phyloP scores from a whole-genome alignment of 345 rosid species.

The Brassica juncea region DNA sequence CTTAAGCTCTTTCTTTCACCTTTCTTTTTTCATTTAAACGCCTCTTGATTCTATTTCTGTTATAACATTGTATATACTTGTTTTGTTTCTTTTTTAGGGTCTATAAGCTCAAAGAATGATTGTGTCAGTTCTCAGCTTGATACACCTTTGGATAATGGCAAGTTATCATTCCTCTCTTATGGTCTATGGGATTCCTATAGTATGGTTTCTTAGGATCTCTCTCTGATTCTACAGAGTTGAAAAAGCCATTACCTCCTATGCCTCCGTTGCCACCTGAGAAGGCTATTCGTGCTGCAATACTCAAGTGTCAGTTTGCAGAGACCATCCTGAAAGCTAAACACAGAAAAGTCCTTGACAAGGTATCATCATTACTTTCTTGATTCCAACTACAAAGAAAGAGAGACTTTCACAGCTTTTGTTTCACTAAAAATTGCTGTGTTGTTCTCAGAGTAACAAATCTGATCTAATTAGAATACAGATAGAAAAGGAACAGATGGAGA shows the following conservation, averaged over 20 bases:
- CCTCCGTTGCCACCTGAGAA: slow-evolving; percentile 69
- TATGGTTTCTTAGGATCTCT: slow-evolving; percentile 1
- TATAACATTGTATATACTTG: background rate
- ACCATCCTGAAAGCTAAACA: slow-evolving; percentile 72
- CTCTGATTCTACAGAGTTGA: slow-evolving; percentile 48
- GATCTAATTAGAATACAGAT: slow-evolving; percentile 57
- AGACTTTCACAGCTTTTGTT: background rate
- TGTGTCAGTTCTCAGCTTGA: slow-evolving; percentile 51
- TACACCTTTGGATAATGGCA: slow-evolving; percentile 55
- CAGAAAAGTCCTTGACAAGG: slow-evolving; percentile 62
- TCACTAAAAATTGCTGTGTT: background rate
- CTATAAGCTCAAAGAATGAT: slow-evolving; percentile 64
- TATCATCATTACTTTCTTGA: slow-evolving; percentile 42
- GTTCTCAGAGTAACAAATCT: slow-evolving; percentile 60
- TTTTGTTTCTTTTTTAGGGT: slow-evolving; percentile 48
- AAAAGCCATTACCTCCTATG: slow-evolving; percentile 41
- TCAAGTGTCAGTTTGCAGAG: slow-evolving; percentile 74
- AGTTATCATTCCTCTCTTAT: slow-evolving; percentile 14
- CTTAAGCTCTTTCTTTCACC: background rate
- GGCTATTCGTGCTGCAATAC: slow-evolving; percentile 80
- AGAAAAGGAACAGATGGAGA: slow-evolving; percentile 71
- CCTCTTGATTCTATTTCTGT: background rate
- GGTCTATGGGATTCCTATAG: background rate
- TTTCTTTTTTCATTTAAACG: background rate
- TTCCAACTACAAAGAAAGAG: background rate